Conservation (phyloP, 345 rosid species). For the Gynandropsis gynandra region DNA sequence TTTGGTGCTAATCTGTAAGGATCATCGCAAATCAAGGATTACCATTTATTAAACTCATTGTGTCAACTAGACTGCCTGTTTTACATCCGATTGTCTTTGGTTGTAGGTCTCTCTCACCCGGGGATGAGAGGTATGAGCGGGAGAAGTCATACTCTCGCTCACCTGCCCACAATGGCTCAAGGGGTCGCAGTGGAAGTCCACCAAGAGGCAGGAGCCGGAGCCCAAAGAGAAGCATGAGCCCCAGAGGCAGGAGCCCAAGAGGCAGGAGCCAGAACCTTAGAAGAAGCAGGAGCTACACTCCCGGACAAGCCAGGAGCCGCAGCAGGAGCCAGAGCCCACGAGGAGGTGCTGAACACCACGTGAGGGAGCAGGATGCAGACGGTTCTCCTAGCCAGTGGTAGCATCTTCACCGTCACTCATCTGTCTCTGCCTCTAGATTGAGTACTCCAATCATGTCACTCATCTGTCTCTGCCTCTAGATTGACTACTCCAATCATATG, state of each 20-base stretch:
- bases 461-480: too few relatives aligned
- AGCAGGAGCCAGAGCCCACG: conserved; percentile 35
- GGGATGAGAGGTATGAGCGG: conserved; percentile 36
- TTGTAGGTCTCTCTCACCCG: conserved; percentile 68
- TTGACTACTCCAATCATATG: too few relatives aligned
- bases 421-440: too few relatives aligned
- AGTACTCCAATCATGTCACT: too few relatives aligned
- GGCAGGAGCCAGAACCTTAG: conserved; percentile 31
- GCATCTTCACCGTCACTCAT: neutral
- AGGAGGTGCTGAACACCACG: conserved; percentile 16
- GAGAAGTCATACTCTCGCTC: conserved; percentile 68
- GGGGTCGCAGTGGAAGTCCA: conserved; percentile 62
- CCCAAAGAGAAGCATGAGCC: conserved; percentile 41
- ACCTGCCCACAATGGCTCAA: conserved; percentile 53
- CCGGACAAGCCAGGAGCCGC: conserved; percentile 38
- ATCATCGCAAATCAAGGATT: neutral
- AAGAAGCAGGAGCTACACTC: conserved; percentile 38
- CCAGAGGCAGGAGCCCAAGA: conserved; percentile 23
- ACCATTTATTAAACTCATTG: neutral
- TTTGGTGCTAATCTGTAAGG: neutral
- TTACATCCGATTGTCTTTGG: conserved; percentile 5
- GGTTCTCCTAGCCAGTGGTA: conserved; percentile 64
- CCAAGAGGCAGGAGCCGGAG: conserved; percentile 41
- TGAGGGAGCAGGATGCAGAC: conserved; percentile 22
- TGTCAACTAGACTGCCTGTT: neutral